Evolutionary conservation across 2,329 filamentous ascomycete genomes (phyloP), one percentile per base, ranked within the genome.

Genomic region (Aspergillus luchuensis): DNA sequence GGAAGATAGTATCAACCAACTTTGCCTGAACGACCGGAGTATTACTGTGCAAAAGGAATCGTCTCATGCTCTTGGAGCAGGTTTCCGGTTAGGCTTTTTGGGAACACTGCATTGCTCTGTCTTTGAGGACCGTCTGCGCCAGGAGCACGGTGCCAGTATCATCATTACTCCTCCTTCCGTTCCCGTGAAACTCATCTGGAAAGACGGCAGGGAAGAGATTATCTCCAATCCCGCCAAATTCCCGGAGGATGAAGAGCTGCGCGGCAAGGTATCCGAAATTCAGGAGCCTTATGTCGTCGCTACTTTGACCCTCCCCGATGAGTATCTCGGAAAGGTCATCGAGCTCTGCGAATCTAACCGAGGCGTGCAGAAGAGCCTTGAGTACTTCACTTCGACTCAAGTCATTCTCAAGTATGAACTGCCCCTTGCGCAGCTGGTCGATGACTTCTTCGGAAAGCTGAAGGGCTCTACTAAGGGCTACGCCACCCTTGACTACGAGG

Each of bases 21-120:
- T 99, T 13, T 88, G 94, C 2, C 86, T 99, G 56, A 99, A 99
- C 74, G 95, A 99, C 75, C 88, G 95, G 61, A 97, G 92, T 73
- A 91, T 99, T 33, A 97, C 92, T 3, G 81, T 98, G 50, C 90
- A 93, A 68, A 98, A 98, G 74, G 95, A 98, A 73, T 91, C 91
- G 25, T 97, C 93, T 0, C 92, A 98, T 72, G 95, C 95, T 0
- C 82, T 99, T 0, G 95, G 95, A 0, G 91, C 94, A 1, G 95
- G 95, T 2, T 99, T 95, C 89, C 88, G 95, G 49, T 80, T 99
- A 10, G 95, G 95, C 0, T 99, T 99, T 72, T 79, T 99, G 3
- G 95, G 95, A n/a, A 98, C 93, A 11, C 81, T 99, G 51, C 95
- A 99, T 76, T 98, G 95, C 79, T 98, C 93, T n/a, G 95, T 99